A percentile compares a stretch with the other conserved stretches of the same genome.
Evolutionary conservation across 2,329 filamentous ascomycete species (phyloP).

Genomic region (Claviceps paspali): DNA sequence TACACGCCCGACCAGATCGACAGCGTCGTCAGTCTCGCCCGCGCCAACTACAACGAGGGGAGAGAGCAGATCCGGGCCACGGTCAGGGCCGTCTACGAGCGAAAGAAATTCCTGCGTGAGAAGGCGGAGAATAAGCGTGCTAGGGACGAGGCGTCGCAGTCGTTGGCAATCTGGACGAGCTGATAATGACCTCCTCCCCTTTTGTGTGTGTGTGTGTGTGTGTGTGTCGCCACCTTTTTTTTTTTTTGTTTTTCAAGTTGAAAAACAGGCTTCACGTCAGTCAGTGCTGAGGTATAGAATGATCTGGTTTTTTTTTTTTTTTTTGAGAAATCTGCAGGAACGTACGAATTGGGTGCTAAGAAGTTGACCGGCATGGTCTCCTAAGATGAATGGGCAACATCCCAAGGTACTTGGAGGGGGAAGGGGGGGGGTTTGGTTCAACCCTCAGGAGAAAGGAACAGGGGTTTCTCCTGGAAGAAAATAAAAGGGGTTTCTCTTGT

Average conservation of each 20-base stretch:
- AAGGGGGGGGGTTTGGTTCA: too few relatives aligned
- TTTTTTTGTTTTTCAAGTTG: background rate
- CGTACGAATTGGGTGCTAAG: too few relatives aligned
- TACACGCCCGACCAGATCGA: slow-evolving; percentile 88
- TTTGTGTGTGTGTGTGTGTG: too few relatives aligned
- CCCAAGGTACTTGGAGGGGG: too few relatives aligned
- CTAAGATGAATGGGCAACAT: too few relatives aligned
- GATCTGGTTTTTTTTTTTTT: background rate
- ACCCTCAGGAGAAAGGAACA: too few relatives aligned
- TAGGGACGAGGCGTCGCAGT: slow-evolving; percentile 15
- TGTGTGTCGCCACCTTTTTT: too few relatives aligned
- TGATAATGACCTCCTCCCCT: background rate
- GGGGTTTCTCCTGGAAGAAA: too few relatives aligned
- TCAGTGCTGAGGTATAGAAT: too few relatives aligned
- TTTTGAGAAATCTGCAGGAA: background rate
- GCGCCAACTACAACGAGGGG: slow-evolving; percentile 76
- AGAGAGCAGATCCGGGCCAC: slow-evolving; percentile 62
- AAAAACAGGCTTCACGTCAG: too few relatives aligned
- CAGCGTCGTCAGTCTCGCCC: slow-evolving; percentile 63
- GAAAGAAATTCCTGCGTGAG: slow-evolving; percentile 60
- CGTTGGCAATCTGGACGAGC: slow-evolving; percentile 4
- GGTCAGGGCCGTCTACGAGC: slow-evolving; percentile 78
- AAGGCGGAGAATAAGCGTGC: slow-evolving; percentile 28
- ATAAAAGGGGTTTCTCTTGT: too few relatives aligned
- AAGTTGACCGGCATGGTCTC: too few relatives aligned